These are phyloP conservation scores for Mariannaea sp. DNA, from an alignment of 2,329 filamentous ascomycete species.

Conservation along the genomic window DNA sequence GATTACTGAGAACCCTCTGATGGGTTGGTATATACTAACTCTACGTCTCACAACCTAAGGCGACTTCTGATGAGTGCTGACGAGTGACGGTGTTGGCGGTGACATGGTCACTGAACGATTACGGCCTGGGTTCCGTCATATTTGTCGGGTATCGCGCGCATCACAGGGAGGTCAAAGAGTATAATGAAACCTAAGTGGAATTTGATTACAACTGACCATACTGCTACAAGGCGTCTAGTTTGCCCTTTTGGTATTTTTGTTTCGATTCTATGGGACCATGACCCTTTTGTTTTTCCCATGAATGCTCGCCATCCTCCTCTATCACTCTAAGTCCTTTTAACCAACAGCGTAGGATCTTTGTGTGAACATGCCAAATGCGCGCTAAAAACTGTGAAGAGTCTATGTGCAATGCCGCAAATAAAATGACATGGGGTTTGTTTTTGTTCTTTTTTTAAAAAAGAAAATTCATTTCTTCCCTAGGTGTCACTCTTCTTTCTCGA, in stretches of 20 bases:
- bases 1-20: too few species aligned
- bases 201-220: slow-evolving; percentile 17
- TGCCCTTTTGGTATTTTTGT: slow-evolving; percentile 24
- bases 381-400: slow-evolving; percentile 22
- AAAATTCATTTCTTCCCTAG: not conserved
- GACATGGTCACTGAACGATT: too few species aligned
- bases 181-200: slow-evolving; percentile 10
- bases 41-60: too few species aligned
- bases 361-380: slow-evolving; percentile 11
- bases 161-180: slow-evolving; percentile 19
- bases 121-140: too few species aligned
- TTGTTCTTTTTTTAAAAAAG: too few species aligned
- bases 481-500: not conserved
- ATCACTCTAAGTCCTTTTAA: slow-evolving; percentile 18
- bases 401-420: slow-evolving; percentile 24
- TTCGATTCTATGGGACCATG: slow-evolving; percentile 7
- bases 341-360: slow-evolving; percentile 8
- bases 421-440: not conserved
- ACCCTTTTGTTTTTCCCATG: slow-evolving; percentile 1
- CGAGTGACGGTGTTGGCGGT: too few species aligned
- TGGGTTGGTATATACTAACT: slow-evolving; percentile 11
- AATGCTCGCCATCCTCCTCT: slow-evolving; percentile 11
- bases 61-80: too few species aligned
- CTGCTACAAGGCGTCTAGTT: slow-evolving; percentile 18
- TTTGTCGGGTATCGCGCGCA: too few species aligned